Evolutionary conservation across 78 protist genomes (phyloP).

Genomic region (Dictyostelium capitatum): DNA sequence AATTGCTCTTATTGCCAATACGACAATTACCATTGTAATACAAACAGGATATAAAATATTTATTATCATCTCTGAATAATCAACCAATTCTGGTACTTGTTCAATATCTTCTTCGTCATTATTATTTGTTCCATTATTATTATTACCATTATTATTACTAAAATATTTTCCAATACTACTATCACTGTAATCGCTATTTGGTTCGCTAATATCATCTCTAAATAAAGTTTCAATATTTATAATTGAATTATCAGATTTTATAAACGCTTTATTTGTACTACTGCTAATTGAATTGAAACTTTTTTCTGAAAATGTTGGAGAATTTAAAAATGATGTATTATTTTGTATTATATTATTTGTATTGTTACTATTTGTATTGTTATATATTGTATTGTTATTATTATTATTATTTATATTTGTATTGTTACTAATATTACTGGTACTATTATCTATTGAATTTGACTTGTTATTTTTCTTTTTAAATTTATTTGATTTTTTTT

Average conservation of each 20-base stretch:
- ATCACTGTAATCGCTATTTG: neutral
- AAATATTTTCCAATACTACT: neutral
- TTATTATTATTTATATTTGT: neutral
- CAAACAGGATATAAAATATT: slow-evolving; percentile 59
- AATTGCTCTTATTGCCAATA: slow-evolving; percentile 36
- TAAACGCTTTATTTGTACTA: slow-evolving; percentile 8
- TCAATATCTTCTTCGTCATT: slow-evolving; percentile 17
- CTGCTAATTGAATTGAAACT: neutral
- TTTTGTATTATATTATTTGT: too few species aligned
- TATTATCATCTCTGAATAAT: slow-evolving; percentile 62
- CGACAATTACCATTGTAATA: slow-evolving; percentile 67
- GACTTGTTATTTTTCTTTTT: neutral
- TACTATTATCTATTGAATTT: neutral
- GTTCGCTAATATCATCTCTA: neutral
- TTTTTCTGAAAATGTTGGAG: slow-evolving; percentile 5
- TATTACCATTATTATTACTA: neutral
- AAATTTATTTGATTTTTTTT: neutral
- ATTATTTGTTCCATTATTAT: neutral
- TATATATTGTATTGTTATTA: neutral
- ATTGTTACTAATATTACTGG: neutral
- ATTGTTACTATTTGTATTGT: neutral
- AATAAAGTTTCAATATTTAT: neutral
- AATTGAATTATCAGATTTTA: neutral
- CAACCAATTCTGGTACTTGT: slow-evolving; percentile 5
- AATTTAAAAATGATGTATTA: neutral